Evolutionary conservation across 1,284 basidiomycete genomes (phyloP), one percentile per base, ranked within the genome.

Genomic region (Cutaneotrichosporon sp.): DNA sequence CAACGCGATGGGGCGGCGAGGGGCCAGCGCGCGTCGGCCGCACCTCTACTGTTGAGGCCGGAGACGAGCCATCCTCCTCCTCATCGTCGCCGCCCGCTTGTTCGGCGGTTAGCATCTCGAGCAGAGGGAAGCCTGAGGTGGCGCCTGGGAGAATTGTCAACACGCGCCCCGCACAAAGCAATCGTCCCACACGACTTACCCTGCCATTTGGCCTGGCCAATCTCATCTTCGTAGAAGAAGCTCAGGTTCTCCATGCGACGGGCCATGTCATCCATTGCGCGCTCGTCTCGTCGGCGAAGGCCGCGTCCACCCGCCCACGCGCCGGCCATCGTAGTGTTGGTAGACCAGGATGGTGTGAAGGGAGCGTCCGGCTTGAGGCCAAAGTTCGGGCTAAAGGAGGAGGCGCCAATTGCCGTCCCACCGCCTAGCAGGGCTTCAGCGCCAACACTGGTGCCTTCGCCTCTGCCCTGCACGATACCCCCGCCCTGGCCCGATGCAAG

Each of bases 111-210:
- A 95, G 82, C 9, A 91, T 80, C 73, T 93, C 90, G 34, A 94
- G 85, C 14, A 94, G 84, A 2, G 92, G 92, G 2, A 94, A 84
- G 16, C 92, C 91, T 2, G 91, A 94, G 0, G 91, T 91, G 72
- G 93, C 91, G 38, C 92, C 92, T 81, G 63, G 30, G 42, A 46
- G 42, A 46, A 21, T 4, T 26, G 52, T 69, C 55, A 69, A 63
- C 61, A 56, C 31, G 9, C 51, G 51, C 30, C 30, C 26, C 14
- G 42, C 49, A 56, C 10, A 14, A 46, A 21, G n/a, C 22, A 8
- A 46, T n/a, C 55, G 36, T 22, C 21, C 21, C 55, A 56, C 3
- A 53, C 5, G n/a, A 69, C 78, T 66, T 61, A 80, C 80, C 80
- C 66, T 81, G 80, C 80, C 80, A 81, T 61, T 81, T 81, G 13